These are phyloP conservation scores for Solanum hybrid DNA, from an alignment of 305 asterid genomes.

Conservation along the genomic window DNA sequence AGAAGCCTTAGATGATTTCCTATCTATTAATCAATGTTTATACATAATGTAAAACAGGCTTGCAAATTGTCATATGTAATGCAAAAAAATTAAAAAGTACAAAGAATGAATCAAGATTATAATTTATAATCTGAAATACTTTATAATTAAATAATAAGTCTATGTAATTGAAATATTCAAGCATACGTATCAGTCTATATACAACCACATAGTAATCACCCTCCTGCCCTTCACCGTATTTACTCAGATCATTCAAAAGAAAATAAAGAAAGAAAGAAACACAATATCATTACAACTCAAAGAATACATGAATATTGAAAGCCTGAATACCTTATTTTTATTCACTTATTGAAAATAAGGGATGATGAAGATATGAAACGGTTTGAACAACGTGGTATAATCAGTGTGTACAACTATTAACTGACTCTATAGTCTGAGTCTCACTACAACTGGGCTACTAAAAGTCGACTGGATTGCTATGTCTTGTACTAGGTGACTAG, in stretches of 20 bases:
- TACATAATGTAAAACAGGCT: neutral
- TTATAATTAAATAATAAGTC: too few relatives aligned
- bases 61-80: neutral
- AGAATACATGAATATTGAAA: neutral
- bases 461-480: too few relatives aligned
- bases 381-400: neutral
- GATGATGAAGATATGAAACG: neutral
- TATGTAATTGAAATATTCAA: neutral
- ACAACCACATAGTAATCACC: neutral
- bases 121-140: neutral
- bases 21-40: neutral
- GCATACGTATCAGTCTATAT: neutral
- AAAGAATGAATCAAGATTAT: neutral
- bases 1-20: neutral
- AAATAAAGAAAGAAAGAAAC: too few relatives aligned
- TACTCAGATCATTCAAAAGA: neutral
- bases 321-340: neutral
- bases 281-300: neutral
- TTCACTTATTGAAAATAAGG: neutral
- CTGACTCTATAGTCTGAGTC: too few relatives aligned
- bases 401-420: neutral
- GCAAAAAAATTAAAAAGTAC: neutral
- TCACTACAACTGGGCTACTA: neutral
- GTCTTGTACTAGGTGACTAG: neutral
- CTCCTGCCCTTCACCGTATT: too few relatives aligned